Evolutionary conservation across 2,329 filamentous ascomycete species (phyloP), one percentile per base, ranked within the genome.

Genomic region (Aspergillus sp.): DNA sequence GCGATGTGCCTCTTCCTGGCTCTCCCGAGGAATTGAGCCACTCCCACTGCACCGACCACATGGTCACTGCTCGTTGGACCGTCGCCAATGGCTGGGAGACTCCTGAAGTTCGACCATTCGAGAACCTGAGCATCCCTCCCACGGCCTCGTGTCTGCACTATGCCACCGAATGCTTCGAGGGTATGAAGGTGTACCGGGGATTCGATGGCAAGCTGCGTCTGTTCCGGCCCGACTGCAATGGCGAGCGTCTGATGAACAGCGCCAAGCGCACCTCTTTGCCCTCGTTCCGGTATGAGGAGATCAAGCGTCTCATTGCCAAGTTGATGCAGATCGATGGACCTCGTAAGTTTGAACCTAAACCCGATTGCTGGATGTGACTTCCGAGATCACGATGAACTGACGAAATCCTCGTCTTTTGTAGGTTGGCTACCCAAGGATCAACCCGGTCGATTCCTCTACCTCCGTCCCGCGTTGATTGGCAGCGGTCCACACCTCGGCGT

Each of bases 151-250:
- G 88, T 62, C 84, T 96, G 62, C 92, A 96, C 82, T 96, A 96
- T 78, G 92, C 91, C 10, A 96, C 91, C 51, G 90, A 94, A 77
- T 96, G 92, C 77, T 96, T 96, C 79, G 92, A 96, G 78, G 92
- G 92, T 11, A 83, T 88, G 80, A 96, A 96, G 78, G 86, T 86
- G 49, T 86, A 86, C 74, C 88, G 86, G 71, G 79, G 87, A 73
- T 77, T 84, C 66, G 90, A 94, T 74, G 88, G 88, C 68, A 85
- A 84, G 69, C 83, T 93, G 58, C 88, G 90, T 61, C 80, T 93
- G 58, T 94, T 94, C 84, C 87, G 90, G n/a, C 88, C 90, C 0
- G 81, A 88, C 66, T 83, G 86, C 72, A 94, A 94, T 77, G 86
- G 86, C 70, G 81, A 82, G 65, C 87, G 91, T 67, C 87, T 87